A percentile compares a stretch with the other conserved stretches of the same genome.
Conservation (phyloP, 805 yeast genomes). For the Wickerhamomyces canadensis region DNA sequence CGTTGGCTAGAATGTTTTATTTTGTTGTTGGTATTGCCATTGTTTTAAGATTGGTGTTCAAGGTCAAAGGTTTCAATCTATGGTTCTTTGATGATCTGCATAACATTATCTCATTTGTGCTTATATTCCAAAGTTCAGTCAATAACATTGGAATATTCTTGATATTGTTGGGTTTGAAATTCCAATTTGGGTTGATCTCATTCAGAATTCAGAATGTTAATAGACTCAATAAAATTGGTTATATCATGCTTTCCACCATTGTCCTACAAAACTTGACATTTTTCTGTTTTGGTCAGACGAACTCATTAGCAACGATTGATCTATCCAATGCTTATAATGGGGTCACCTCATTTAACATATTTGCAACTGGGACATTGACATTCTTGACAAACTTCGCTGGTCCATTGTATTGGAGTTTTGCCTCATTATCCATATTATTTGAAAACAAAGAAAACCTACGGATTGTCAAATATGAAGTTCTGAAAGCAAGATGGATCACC, state of each 20-base stretch:
- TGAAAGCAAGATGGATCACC: conserved; percentile 24
- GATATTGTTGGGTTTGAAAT: conserved; percentile 29
- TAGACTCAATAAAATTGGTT: conserved; percentile 4
- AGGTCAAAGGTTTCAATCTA: neutral
- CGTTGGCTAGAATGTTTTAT: conserved; percentile 31
- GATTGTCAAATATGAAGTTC: conserved; percentile 27
- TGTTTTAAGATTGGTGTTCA: conserved; percentile 25
- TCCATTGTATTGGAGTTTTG: conserved; percentile 74
- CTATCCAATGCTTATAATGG: conserved; percentile 93
- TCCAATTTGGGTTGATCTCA: conserved; percentile 6
- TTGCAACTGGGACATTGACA: conserved; percentile 71
- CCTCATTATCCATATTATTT: conserved; percentile 35
- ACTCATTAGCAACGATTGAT: conserved; percentile 87
- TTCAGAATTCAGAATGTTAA: neutral
- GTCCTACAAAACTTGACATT: conserved; percentile 71
- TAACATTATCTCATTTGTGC: conserved; percentile 32
- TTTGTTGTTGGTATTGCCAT: conserved; percentile 28
- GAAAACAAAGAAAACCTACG: conserved; percentile 22
- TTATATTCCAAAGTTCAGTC: conserved; percentile 45
- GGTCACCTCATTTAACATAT: conserved; percentile 58
- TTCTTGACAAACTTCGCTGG: conserved; percentile 82
- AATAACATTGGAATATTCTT: conserved; percentile 45
- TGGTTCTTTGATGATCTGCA: conserved; percentile 32
- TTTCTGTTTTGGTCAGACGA: conserved; percentile 86
- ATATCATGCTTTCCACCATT: conserved; percentile 25